Conservation (phyloP, 179 eudicot genomes). For the Beta lomatogona region DNA sequence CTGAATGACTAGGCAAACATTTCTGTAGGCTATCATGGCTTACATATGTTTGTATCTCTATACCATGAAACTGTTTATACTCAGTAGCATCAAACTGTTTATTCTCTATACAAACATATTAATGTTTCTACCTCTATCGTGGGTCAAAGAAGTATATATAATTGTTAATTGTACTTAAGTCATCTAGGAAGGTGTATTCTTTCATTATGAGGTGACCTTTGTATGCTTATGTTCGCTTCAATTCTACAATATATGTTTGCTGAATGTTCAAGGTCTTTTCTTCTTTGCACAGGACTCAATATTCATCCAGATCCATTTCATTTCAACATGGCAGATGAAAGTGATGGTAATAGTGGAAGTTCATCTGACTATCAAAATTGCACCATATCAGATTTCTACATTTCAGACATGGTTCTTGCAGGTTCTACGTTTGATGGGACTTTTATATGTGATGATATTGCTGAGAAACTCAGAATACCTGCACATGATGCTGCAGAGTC, state of each 20-base stretch:
- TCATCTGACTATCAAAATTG: slow-evolving; percentile 63
- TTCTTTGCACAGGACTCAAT: slow-evolving; percentile 39
- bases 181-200: background rate
- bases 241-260: background rate
- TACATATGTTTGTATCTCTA: too few species aligned
- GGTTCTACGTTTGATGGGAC: slow-evolving; percentile 53
- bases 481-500: slow-evolving; percentile 64
- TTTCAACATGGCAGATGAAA: slow-evolving; percentile 48
- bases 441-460: slow-evolving; percentile 43
- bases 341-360: slow-evolving; percentile 69
- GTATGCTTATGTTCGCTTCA: background rate
- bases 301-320: slow-evolving; percentile 45
- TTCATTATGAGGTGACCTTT: background rate
- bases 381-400: slow-evolving; percentile 74
- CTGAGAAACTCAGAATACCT: slow-evolving; percentile 45
- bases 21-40: background rate
- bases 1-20: background rate
- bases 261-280: slow-evolving; percentile 8
- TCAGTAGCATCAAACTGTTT: too few species aligned
- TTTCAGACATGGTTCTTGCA: slow-evolving; percentile 75
- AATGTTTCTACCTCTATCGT: background rate
- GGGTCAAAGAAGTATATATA: background rate
- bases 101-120: background rate
- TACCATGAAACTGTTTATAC: background rate
- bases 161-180: background rate